A percentile compares a stretch with the other conserved stretches of the same genome.
These are phyloP conservation scores for Penicillium verhagenii DNA, from an alignment of 495 filamentous ascomycete genomes.

Conservation along the genomic window DNA sequence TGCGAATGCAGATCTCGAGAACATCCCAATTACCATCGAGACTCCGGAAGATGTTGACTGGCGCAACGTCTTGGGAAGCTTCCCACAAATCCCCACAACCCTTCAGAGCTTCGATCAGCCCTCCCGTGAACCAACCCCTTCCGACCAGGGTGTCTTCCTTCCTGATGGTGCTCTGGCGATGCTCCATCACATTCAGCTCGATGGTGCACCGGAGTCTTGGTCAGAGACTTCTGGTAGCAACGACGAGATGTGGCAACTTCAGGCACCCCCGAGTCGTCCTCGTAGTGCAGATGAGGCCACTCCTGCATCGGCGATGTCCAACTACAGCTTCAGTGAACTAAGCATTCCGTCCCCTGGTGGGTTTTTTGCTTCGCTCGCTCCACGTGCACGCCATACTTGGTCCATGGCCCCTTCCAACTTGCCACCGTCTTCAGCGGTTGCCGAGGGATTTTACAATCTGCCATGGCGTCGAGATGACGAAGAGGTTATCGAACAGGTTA, in stretches of 20 bases:
- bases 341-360: slow-evolving; percentile 87
- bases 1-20: slow-evolving; percentile 19
- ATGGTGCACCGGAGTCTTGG: slow-evolving; percentile 46
- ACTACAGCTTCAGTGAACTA: slow-evolving; percentile 63
- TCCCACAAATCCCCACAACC: slow-evolving; percentile 33
- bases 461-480: slow-evolving; percentile 61
- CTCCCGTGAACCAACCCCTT: slow-evolving; percentile 36
- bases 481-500: slow-evolving; percentile 63
- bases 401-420: slow-evolving; percentile 41
- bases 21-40: slow-evolving; percentile 39
- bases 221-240: slow-evolving; percentile 48
- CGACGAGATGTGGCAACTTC: slow-evolving; percentile 48
- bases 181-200: slow-evolving; percentile 68
- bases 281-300: slow-evolving; percentile 45
- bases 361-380: slow-evolving; percentile 81
- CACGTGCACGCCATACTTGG: slow-evolving; percentile 77
- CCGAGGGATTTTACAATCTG: slow-evolving; percentile 78
- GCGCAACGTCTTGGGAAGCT: slow-evolving; percentile 38
- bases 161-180: slow-evolving; percentile 76
- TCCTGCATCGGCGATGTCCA: slow-evolving; percentile 47
- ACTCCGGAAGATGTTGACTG: slow-evolving; percentile 36
- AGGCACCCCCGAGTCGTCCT: slow-evolving; percentile 28
- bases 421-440: slow-evolving; percentile 74
- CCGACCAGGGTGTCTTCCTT: slow-evolving; percentile 67
- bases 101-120: slow-evolving; percentile 28